Evolutionary conservation across 2,329 filamentous ascomycete species (phyloP), one percentile per base, ranked within the genome.

Genomic region (Fusarium vanettenii): DNA sequence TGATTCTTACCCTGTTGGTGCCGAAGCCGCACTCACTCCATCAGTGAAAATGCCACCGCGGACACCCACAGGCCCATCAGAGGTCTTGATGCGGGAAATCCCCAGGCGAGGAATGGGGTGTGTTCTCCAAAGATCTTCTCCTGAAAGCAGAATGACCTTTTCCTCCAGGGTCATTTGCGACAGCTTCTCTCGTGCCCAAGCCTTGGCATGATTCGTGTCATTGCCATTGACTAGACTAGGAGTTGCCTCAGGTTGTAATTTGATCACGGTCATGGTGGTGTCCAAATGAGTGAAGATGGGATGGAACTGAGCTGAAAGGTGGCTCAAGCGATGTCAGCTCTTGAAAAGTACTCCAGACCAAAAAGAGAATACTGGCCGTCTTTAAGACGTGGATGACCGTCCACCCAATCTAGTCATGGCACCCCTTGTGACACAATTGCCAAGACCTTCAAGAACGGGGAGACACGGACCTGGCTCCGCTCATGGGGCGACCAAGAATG

Each of bases 31-130:
- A 31, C 57, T 70, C 11, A 70, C 64, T n/a, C 71, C 55, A 8
- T 72, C 69, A 2, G 66, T 72, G 14, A 74, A 72, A 33, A 70
- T 70, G 2, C 66, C 66, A 5, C 71, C 66, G 18, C 66, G 69
- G 11, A 75, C 66, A 14, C 71, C 69, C 3, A 66, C 64, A 6
- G 69, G 73, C 1, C 69, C 69, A 27, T 73, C 69, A 2, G 70
- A 73, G 2, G 64, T 71, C 60, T 73, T 75, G 29, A 73, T 48
- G 29, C 69, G 62, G 9, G 73, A 70, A 10, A 74, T 31, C 1
- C 59, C 61, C 5, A 70, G 60, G 0, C 61, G 57, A 14, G 33
- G 35, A 41, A 66, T 60, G 5, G 66, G 27, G 20, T 70, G 60
- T 3, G 69, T 75, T 16, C 64, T 60, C 48, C 71, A 72, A 4